Evolutionary conservation across 257 asterid genomes (phyloP), one percentile per base, ranked within the genome.

Genomic region (Lycium ferocissimum): DNA sequence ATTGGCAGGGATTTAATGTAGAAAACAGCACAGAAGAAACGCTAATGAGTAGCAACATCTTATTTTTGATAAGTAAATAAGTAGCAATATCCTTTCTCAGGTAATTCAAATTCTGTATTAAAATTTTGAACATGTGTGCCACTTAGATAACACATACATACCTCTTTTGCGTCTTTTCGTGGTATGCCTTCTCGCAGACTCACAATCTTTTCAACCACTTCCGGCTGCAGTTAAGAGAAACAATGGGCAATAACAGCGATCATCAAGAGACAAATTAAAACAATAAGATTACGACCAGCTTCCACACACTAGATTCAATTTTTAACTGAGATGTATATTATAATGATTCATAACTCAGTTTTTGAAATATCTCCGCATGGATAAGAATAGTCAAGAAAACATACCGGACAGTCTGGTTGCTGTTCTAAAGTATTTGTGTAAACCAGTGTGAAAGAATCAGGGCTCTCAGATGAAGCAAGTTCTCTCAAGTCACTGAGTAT

Each of bases 361-460:
- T 45, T 78, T 53, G 66, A 38, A 15, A 53, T 76, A 22, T 53
- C 49, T 53, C 45, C 53, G 82, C 49, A 54, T 78, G 82, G 47
- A 78, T 33, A 37, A 53, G 49, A 78, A 35, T 15, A 78, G 65
- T 51, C 49, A 0, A 71, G 54, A 83, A 83, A 81, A 91, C 99
- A 93, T 93, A 96, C 99, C 54, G 99, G 98, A 85, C 99, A 96
- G 88, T 96, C 98, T 47, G 99, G 98, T 59, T 96, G 98, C 91
- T 95, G 93, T 20, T 96, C 99, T 18, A 96, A 98, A 80, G 94
- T 96, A 88, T 96, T 93, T 86, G 99, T 95, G 88, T 96, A 96
- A 6, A 91, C 98, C 54, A 96, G 99, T 9, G 98, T 95, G 89
- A 96, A 96, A 63, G 94, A 87, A 91, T 96, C 99, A 15, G 99